Base-by-base conservation (phyloP, 805 yeast species). In the Metschnikowia gruessii region DNA sequence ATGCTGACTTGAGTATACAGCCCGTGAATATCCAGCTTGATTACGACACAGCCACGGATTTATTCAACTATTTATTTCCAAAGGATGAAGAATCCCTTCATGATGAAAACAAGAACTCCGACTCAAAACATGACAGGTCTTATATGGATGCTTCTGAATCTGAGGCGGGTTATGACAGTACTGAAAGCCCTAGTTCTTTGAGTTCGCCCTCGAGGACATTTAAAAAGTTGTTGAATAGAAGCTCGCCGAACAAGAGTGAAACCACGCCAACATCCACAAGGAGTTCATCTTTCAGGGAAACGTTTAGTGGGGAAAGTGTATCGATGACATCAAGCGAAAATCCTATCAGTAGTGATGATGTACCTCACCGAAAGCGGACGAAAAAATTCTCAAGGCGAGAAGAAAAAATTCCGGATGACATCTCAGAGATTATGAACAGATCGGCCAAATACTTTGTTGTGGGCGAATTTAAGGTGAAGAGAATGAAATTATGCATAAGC, bases 21-120 rank as follows among this genome's bases (percentile, higher is more conserved):
- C 96, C 96, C 0, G 57, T 91, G 50, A 80, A 79, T 49, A 56
- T 92, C 2, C 85, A 83, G 52, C 62, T 92, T 32, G 97, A 91
- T 50, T 86, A 85, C 52, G 70, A 68, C 1, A 80, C 91, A 0
- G 84, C 90, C 1, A 76, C 75, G 33, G 77, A 75, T 54, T 61
- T 91, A 21, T 70, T 85, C 58, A 68, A 74, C 15, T 91, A 87
- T 67, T 66, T 85, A n/a, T 85, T 88, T 66, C 95, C 95, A 0
- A 67, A 74, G 21, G 68, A 67, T 13, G 65, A 63, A 11, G 45
- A 40, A 9, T 31, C 32, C 7, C 16, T 5, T 37, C n/a, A 12
- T 1, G 16, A 26, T 26, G 40, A 32, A n/a, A 7, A 33, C 13
- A 30, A 36, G 21, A 26, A 16, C 15, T 9, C 40, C 15, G 28